These are phyloP conservation scores for Podosphaera leucotricha DNA, from an alignment of 2,329 filamentous ascomycete genomes.

Conservation along the genomic window DNA sequence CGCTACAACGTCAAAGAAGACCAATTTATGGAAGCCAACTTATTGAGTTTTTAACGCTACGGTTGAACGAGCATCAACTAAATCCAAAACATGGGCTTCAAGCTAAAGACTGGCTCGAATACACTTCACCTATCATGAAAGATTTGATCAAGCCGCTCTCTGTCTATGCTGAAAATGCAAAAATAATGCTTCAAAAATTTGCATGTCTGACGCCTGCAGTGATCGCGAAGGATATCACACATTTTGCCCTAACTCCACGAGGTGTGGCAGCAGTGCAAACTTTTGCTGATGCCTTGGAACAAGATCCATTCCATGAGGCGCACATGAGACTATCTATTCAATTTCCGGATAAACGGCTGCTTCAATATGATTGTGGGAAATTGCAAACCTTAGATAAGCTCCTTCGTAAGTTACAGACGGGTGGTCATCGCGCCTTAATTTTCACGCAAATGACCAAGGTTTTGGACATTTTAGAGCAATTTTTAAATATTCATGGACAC, in stretches of 20 bases:
- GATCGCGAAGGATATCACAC: conserved; percentile 53
- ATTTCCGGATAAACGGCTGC: conserved; percentile 84
- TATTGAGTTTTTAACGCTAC: conserved; percentile 49
- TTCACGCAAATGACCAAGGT: conserved; percentile 99
- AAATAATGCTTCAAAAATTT: conserved; percentile 63
- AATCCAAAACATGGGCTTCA: conserved; percentile 35
- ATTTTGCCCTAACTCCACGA: conserved; percentile 37
- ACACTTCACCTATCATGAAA: conserved; percentile 37
- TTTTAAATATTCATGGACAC: conserved; percentile 92
- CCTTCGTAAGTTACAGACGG: conserved; percentile 64
- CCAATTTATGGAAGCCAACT: conserved; percentile 64
- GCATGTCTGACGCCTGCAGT: conserved; percentile 80
- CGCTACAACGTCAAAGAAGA: conserved; percentile 52
- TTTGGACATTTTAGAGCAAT: conserved; percentile 88
- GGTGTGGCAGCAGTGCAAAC: conserved; percentile 34
- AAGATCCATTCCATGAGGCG: conserved; percentile 79
- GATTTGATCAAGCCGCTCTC: conserved; percentile 52
- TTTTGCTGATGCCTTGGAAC: conserved; percentile 30
- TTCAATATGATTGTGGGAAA: conserved; percentile 96
- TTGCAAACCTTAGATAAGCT: conserved; percentile 73
- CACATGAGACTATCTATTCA: conserved; percentile 85
- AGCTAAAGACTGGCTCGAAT: conserved; percentile 52
- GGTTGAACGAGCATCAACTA: conserved; percentile 31
- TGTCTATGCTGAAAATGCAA: conserved; percentile 47
- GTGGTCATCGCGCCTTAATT: conserved; percentile 82